Percentiles rank a stretch among this genome's conserved stretches.
These are phyloP conservation scores for Flaveria ramosissima DNA, from an alignment of 129 eudicot genomes.

Conservation along the genomic window DNA sequence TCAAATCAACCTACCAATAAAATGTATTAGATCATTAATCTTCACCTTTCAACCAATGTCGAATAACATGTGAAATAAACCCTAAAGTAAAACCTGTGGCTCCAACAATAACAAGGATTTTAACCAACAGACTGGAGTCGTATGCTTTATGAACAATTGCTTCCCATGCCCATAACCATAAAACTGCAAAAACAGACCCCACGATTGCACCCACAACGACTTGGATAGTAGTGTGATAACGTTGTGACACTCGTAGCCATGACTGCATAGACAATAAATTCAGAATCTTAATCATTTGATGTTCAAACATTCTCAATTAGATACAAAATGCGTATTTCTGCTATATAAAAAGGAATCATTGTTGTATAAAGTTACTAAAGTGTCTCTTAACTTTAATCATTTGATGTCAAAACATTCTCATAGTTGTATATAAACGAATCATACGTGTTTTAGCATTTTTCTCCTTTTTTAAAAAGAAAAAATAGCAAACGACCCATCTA, in stretches of 20 bases:
- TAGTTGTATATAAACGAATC: no score
- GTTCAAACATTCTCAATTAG: no score
- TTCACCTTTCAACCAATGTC: conserved; percentile 44
- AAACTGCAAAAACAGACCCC: conserved; percentile 48
- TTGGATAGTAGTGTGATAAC: conserved; percentile 58
- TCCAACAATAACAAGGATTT: conserved; percentile 41
- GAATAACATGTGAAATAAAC: conserved; percentile 32
- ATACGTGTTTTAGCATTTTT: no score
- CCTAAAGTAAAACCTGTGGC: conserved; percentile 35
- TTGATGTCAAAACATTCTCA: no score
- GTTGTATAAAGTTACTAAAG: background rate
- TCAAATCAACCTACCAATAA: background rate
- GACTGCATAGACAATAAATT: conserved; percentile 45
- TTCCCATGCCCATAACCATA: conserved; percentile 80
- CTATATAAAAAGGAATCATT: no score
- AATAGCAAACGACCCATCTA: no score
- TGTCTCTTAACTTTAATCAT: no score
- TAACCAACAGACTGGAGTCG: conserved; percentile 55
- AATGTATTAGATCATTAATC: conserved; percentile 20
- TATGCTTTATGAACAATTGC: conserved; percentile 44
- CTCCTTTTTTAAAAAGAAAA: no score
- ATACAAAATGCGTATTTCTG: background rate
- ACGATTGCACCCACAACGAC: conserved; percentile 63
- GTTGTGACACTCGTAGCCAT: conserved; percentile 71
- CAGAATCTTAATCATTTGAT: background rate